Percentiles rank a stretch among this genome's conserved stretches.
phyloP scores from a whole-genome alignment of 1,284 basidiomycete genomes.

The Malassezia furfur region DNA sequence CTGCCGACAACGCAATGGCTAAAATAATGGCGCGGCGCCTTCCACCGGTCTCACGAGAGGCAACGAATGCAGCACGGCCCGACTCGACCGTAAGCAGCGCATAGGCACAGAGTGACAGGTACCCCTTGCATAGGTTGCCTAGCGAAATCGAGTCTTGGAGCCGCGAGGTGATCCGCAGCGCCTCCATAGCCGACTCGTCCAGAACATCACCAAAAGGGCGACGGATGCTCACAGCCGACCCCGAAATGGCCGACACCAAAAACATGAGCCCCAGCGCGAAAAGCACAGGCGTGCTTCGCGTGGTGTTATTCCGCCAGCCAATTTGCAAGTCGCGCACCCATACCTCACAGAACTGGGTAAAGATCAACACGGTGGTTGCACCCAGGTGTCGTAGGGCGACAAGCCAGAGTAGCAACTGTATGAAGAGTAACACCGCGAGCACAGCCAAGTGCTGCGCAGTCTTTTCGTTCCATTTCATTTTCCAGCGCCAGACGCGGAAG shows the following conservation, averaged over 20 bases:
- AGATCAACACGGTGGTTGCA: constrained; percentile 38
- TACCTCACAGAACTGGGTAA: constrained; percentile 45
- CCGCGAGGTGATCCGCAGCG: constrained; percentile 24
- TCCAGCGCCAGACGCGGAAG: constrained; percentile 42
- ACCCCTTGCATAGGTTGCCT: constrained; percentile 23
- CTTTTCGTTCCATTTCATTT: constrained; percentile 22
- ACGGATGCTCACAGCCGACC: constrained; percentile 9
- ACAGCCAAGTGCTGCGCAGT: constrained; percentile 23
- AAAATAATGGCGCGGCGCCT: constrained; percentile 37
- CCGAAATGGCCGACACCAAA: constrained; percentile 20
- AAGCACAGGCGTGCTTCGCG: constrained; percentile 32
- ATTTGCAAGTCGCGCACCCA: constrained; percentile 40
- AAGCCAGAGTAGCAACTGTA: constrained; percentile 37
- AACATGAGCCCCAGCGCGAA: constrained; percentile 32
- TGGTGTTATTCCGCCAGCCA: constrained; percentile 20
- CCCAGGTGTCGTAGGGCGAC: constrained; percentile 35
- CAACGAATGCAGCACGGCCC: constrained; percentile 28
- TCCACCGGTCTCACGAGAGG: constrained; percentile 31
- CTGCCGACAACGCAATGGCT: constrained; percentile 29
- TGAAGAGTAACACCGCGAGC: constrained; percentile 28
- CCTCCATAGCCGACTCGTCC: constrained; percentile 10
- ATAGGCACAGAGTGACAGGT: constrained; percentile 26
- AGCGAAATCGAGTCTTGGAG: constrained; percentile 19
- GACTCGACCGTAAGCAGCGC: constrained; percentile 37
- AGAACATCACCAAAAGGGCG: constrained; percentile 8